These are phyloP conservation scores for Barnettozyma sp. DNA, from an alignment of 805 yeast genomes.

Conservation along the genomic window DNA sequence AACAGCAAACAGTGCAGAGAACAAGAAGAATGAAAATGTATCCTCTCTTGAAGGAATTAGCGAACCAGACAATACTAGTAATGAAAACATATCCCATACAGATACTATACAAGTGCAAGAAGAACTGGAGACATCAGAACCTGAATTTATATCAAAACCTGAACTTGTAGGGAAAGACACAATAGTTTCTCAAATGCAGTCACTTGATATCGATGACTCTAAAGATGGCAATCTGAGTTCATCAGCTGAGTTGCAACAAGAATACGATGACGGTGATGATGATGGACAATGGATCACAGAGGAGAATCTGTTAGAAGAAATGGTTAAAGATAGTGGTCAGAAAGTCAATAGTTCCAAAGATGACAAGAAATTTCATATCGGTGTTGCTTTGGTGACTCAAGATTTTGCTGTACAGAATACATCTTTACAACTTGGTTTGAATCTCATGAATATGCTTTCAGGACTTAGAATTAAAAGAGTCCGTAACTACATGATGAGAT, in stretches of 20 bases:
- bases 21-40: no score
- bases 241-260: slow-evolving; percentile 22
- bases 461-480: slow-evolving; percentile 83
- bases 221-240: no score
- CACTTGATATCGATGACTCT: slow-evolving; percentile 4
- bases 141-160: no score
- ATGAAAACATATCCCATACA: no score
- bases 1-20: not conserved
- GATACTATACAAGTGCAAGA: no score
- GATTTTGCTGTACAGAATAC: slow-evolving; percentile 98
- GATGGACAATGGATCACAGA: slow-evolving; percentile 95
- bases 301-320: slow-evolving; percentile 66
- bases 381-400: slow-evolving; percentile 85
- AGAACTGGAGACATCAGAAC: no score
- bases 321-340: slow-evolving; percentile 64
- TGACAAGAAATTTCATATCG: slow-evolving; percentile 32
- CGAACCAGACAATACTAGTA: no score
- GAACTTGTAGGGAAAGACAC: slow-evolving; percentile 8
- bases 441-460: slow-evolving; percentile 74
- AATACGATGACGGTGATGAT: slow-evolving; percentile 51
- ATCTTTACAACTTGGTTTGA: slow-evolving; percentile 81
- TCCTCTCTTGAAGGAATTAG: no score
- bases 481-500: slow-evolving; percentile 88
- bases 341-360: slow-evolving; percentile 38
- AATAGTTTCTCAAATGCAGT: slow-evolving; percentile 1